phyloP scores from a whole-genome alignment of 2,329 filamentous ascomycete species.

The Trichoderma harzianum region DNA sequence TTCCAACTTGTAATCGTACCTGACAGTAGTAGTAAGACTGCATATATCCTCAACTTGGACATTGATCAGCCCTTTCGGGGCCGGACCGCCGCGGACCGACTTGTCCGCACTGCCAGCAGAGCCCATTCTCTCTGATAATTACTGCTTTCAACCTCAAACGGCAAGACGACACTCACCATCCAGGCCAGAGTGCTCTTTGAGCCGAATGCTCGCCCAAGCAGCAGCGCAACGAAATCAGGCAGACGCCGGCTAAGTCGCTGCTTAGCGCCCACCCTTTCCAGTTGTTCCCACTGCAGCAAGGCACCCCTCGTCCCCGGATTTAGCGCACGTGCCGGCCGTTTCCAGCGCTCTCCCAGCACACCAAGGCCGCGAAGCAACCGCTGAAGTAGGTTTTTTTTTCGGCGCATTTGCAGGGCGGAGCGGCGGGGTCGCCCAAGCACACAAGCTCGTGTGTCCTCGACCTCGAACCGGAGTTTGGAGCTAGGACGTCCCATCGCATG shows the following conservation, averaged over 20 bases:
- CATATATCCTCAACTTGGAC: background rate
- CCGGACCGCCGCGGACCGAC: slow-evolving; percentile 5
- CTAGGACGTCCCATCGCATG: background rate
- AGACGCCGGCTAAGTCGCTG: slow-evolving; percentile 10
- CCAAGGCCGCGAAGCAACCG: background rate
- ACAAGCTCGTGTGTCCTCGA: background rate
- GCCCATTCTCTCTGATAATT: background rate
- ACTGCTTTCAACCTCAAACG: background rate
- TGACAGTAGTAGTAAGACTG: background rate
- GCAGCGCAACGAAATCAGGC: background rate
- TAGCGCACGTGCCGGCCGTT: slow-evolving; percentile 11
- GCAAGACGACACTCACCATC: background rate
- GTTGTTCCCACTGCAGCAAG: background rate
- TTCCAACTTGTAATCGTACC: background rate
- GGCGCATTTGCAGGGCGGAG: background rate
- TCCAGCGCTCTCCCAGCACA: background rate
- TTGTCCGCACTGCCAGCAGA: background rate
- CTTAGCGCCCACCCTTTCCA: background rate
- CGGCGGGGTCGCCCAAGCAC: background rate
- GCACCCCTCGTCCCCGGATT: slow-evolving; percentile 9
- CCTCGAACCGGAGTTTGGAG: background rate
- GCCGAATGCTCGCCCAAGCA: slow-evolving; percentile 2
- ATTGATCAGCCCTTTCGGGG: background rate
- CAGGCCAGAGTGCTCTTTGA: background rate
- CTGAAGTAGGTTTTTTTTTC: background rate